Evolutionary conservation across 257 asterid genomes (phyloP).

Genomic region (Nicotiana otophora): DNA sequence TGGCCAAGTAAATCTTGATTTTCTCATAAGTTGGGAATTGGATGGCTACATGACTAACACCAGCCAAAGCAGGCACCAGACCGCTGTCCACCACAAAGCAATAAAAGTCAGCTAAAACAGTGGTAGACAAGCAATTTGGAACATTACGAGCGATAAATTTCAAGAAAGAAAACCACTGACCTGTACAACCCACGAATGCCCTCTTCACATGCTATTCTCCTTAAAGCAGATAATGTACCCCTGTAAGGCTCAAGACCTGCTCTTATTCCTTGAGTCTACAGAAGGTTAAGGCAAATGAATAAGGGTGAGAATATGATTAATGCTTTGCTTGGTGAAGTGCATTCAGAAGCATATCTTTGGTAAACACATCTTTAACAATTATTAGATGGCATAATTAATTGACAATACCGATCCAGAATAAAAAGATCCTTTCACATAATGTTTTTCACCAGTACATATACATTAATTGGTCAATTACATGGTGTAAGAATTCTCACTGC

Average conservation of each 20-base stretch:
- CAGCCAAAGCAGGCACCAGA: conserved; percentile 96
- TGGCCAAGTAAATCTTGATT: conserved; percentile 73
- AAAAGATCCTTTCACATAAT: neutral
- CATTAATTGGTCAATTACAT: neutral
- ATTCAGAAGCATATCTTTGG: neutral
- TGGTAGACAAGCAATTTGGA: neutral
- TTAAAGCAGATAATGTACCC: conserved; percentile 73
- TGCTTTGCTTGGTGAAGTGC: neutral
- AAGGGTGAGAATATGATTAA: neutral
- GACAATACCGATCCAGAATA: neutral
- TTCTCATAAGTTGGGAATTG: conserved; percentile 90
- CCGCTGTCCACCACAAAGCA: conserved; percentile 56
- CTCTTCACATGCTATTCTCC: conserved; percentile 78
- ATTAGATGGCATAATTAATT: neutral
- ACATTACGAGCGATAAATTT: neutral
- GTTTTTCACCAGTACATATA: neutral
- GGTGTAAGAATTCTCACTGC: neutral
- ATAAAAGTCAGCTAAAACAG: neutral
- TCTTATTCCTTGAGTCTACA: conserved; percentile 76
- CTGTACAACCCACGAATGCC: conserved; percentile 91
- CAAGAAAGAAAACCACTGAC: conserved; percentile 28
- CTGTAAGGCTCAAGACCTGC: conserved; percentile 57
- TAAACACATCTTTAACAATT: neutral
- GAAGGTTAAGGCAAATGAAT: neutral
- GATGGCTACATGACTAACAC: conserved; percentile 88